Evolutionary conservation across 2,329 filamentous ascomycete species (phyloP).

Genomic region (Apiospora arundinis): DNA sequence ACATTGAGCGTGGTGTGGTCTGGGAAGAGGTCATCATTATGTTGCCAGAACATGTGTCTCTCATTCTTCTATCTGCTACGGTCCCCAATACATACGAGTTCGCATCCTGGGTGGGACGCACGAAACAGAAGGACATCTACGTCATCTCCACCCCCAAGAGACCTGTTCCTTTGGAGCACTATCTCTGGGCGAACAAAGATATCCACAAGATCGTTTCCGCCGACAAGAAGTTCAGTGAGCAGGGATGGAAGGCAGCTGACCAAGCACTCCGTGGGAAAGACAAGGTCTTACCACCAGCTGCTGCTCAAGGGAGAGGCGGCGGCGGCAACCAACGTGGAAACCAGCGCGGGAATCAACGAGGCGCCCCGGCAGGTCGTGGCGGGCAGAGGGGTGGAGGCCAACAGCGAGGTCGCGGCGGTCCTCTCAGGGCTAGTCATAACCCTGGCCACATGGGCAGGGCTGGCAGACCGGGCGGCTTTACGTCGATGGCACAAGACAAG

Average conservation of each 20-base stretch:
- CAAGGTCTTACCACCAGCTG: conserved; percentile 58
- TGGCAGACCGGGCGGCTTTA: conserved; percentile 83
- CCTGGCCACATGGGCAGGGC: conserved; percentile 89
- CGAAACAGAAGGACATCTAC: conserved; percentile 98
- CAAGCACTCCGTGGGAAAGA: conserved; percentile 81
- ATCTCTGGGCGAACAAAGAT: conserved; percentile 90
- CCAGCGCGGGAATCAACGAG: conserved; percentile 54
- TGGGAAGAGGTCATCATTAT: conserved; percentile 99
- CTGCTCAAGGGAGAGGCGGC: conserved; percentile 56
- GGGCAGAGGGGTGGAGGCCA: conserved; percentile 57
- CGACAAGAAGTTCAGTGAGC: conserved; percentile 89
- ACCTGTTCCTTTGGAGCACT: conserved; percentile 94
- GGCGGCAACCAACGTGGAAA: conserved; percentile 60
- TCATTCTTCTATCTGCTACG: conserved; percentile 93
- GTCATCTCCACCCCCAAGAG: conserved; percentile 97
- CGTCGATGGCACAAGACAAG: conserved; percentile 91
- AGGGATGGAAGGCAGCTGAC: conserved; percentile 94
- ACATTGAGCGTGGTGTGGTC: conserved; percentile 92
- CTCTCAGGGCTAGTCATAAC: conserved; percentile 64
- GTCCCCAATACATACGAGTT: conserved; percentile 98
- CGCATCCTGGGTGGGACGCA: conserved; percentile 96
- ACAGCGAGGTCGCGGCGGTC: conserved; percentile 59
- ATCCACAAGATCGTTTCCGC: conserved; percentile 95
- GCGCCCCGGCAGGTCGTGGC: conserved; percentile 54
- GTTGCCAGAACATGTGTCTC: conserved; percentile 94